phyloP scores from a whole-genome alignment of 225 moss, liverwort and hornwort genomes.

The Climacium dendroides region DNA sequence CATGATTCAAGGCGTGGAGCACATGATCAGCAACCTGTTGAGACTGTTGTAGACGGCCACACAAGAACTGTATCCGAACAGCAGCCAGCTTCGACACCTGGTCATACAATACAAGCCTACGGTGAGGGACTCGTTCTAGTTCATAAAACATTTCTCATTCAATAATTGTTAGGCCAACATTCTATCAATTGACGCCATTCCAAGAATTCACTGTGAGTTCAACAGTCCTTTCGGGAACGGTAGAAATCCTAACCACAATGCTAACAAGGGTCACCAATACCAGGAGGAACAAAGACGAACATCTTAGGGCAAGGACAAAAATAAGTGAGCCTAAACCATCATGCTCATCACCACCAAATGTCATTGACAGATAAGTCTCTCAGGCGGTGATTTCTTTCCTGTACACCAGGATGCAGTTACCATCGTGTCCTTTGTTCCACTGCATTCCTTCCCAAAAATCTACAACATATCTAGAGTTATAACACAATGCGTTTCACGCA shows the following conservation, averaged over 20 bases:
- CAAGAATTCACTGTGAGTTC: neutral
- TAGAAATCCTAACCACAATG: neutral
- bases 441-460: neutral
- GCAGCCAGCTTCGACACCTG: conserved; percentile 89
- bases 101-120: conserved; percentile 1
- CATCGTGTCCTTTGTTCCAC: neutral
- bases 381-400: neutral
- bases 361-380: neutral
- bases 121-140: neutral
- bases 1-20: conserved; percentile 58
- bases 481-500: neutral
- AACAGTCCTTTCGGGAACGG: neutral
- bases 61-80: conserved; percentile 75
- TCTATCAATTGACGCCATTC: neutral
- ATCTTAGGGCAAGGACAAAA: neutral
- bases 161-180: neutral
- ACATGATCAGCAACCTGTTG: conserved; percentile 82
- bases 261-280: neutral
- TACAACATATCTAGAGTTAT: neutral
- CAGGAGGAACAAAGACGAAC: neutral
- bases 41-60: conserved; percentile 70
- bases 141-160: neutral
- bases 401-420: neutral
- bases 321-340: neutral
- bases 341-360: conserved; percentile 1